Conservation (phyloP, 1,284 basidiomycete genomes). For the Leccinum griseonigrum region DNA sequence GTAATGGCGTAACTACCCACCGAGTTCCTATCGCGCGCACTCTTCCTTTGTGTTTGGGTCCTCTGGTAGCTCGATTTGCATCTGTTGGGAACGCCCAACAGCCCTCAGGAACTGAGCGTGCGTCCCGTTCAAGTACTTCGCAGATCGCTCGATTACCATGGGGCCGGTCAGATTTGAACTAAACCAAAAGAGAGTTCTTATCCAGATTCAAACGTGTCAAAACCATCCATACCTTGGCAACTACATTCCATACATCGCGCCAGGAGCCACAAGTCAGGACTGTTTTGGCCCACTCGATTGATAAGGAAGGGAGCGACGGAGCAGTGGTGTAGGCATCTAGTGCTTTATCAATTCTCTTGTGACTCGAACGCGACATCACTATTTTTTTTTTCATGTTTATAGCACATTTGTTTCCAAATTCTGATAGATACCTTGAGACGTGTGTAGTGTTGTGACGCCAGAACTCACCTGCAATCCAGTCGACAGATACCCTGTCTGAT, state of each 20-base stretch:
- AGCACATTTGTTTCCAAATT: neutral
- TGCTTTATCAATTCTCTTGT: neutral
- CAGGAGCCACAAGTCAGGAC: neutral
- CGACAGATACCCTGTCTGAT: neutral
- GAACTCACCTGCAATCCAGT: neutral
- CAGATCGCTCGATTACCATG: neutral
- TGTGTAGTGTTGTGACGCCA: neutral
- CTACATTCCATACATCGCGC: neutral
- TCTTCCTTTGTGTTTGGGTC: neutral
- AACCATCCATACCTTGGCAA: neutral
- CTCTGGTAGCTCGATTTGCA: neutral
- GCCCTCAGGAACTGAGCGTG: neutral
- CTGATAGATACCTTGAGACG: neutral
- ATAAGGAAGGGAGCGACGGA: neutral
- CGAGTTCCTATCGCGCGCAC: neutral
- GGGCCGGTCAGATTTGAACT: neutral
- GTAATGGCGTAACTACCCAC: neutral
- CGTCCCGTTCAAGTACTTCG: neutral
- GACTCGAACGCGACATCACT: neutral
- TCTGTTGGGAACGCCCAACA: neutral
- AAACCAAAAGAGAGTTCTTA: neutral
- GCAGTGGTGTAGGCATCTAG: neutral
- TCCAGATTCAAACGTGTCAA: neutral
- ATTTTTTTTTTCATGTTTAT: neutral
- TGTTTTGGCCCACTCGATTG: neutral